phyloP scores from a whole-genome alignment of 805 yeast species.

The Zygosaccharomyces rouxii region DNA sequence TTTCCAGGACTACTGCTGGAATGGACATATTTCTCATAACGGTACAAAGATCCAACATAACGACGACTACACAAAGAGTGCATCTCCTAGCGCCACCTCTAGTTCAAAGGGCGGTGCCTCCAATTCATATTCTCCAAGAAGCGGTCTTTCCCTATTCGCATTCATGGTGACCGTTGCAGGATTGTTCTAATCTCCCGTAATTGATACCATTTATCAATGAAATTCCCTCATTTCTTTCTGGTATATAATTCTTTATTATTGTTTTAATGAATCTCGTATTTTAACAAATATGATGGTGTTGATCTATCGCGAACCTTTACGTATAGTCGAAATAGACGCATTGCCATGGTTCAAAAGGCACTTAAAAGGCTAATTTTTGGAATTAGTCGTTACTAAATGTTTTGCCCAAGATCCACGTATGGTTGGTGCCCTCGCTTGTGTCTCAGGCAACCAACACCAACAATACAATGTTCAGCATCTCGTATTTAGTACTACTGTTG shows the following conservation, averaged over 20 bases:
- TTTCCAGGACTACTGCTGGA: constrained; percentile 65
- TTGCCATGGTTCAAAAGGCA: background rate
- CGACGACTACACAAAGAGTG: constrained; percentile 13
- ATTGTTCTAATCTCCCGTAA: background rate
- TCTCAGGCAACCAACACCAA: background rate
- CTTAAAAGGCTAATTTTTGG: background rate
- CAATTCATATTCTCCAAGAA: constrained; percentile 1
- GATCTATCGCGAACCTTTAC: background rate
- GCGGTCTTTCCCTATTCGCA: constrained; percentile 1
- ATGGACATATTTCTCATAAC: constrained; percentile 42
- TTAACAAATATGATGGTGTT: background rate
- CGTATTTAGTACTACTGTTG: background rate
- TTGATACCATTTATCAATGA: no score
- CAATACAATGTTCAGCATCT: background rate
- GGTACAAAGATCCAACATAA: constrained; percentile 26
- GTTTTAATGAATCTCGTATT: background rate
- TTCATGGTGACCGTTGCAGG: constrained; percentile 3
- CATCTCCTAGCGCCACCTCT: background rate
- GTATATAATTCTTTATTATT: background rate
- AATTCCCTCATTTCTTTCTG: background rate
- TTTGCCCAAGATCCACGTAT: no score
- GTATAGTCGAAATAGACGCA: background rate
- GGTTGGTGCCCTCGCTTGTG: background rate
- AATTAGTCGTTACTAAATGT: no score
- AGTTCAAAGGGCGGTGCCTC: background rate